Base-by-base conservation (phyloP, 2,329 filamentous ascomycete species). In the Talaromyces funiculosus region DNA sequence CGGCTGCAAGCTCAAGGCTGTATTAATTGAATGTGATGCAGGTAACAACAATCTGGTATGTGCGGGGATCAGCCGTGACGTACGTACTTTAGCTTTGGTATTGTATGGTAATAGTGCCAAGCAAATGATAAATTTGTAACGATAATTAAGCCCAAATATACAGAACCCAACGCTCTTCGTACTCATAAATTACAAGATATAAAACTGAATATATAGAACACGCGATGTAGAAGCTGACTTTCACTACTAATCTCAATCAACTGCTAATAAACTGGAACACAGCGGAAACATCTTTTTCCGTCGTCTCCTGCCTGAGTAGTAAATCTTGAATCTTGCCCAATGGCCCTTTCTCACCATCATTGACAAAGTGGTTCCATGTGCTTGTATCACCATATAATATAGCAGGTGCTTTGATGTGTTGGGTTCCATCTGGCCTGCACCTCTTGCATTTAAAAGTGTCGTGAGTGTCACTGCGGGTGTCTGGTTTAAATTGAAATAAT, bases 261-360 rank as follows among this genome's bases (percentile, higher is more conserved):
- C 97, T 94, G 66, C 92, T 97, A 70, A 99, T 97, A 76, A 97
- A 99, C 81, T 99, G 94, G 73, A 99, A 99, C 35, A 97, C 92
- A 10, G 93, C 91, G 65, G 91, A 97, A 8, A 99, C 92, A 69
- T 90, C 90, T 24, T 81, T 78, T 73, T 93, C 87, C 3, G 81
- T 83, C 61, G 83, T 85, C 77, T 99, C 94, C 75, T 97, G 94
- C 65, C 93, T 84, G 53, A 99, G 78, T 70, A 99, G 72, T 71
- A 97, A 76, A 78, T 99, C 94, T 74, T 99, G 93, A 62, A 99
- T 99, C 62, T 84, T 83, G 64, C 85, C 84, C 70, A 99, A 76
- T 0, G 85, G 87, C 0, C 85, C 85, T 5, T 79, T 77, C 65
- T 83, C 83, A 3, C 84, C 85, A 64, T 87, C 84, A 68, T 96